These are phyloP conservation scores for Aspergillus persii DNA, from an alignment of 2,329 filamentous ascomycete species.

Conservation along the genomic window DNA sequence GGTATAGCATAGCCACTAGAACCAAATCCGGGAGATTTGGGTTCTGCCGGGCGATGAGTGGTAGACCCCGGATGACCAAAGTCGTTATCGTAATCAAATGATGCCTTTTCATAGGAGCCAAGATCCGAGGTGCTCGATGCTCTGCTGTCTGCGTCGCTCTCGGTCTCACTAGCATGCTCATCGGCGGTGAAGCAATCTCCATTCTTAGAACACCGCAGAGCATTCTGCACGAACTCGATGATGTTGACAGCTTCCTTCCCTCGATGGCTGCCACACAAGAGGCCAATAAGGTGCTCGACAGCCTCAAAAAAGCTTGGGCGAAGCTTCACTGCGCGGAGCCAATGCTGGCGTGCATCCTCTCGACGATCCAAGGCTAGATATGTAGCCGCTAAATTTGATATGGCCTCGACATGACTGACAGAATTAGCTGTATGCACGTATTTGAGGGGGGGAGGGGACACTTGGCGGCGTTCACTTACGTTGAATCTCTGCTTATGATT, in stretches of 20 bases:
- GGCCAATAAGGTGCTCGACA: constrained; percentile 86
- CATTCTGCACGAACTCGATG: constrained; percentile 79
- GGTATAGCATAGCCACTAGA: constrained; percentile 83
- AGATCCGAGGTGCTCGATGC: constrained; percentile 52
- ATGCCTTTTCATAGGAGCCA: constrained; percentile 55
- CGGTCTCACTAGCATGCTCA: constrained; percentile 59
- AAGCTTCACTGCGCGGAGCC: constrained; percentile 78
- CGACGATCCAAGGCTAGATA: constrained; percentile 78
- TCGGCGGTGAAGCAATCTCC: constrained; percentile 48
- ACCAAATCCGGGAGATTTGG: constrained; percentile 57
- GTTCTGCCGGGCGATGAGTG: constrained; percentile 27
- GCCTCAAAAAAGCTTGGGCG: constrained; percentile 91
- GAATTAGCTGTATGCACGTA: constrained; percentile 19
- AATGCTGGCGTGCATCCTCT: constrained; percentile 80
- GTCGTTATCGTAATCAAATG: constrained; percentile 57
- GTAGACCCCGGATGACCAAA: constrained; percentile 27
- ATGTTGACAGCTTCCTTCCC: constrained; percentile 81
- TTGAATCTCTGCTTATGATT: constrained; percentile 58
- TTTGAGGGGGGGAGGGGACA: neutral
- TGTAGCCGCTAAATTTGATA: constrained; percentile 89
- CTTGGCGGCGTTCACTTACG: constrained; percentile 40
- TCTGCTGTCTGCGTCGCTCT: constrained; percentile 55
- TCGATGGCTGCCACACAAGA: constrained; percentile 78
- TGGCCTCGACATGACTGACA: constrained; percentile 79
- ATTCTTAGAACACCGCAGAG: constrained; percentile 57